phyloP scores from a whole-genome alignment of 2,329 filamentous ascomycete species.

The Fusarium transvaalense region DNA sequence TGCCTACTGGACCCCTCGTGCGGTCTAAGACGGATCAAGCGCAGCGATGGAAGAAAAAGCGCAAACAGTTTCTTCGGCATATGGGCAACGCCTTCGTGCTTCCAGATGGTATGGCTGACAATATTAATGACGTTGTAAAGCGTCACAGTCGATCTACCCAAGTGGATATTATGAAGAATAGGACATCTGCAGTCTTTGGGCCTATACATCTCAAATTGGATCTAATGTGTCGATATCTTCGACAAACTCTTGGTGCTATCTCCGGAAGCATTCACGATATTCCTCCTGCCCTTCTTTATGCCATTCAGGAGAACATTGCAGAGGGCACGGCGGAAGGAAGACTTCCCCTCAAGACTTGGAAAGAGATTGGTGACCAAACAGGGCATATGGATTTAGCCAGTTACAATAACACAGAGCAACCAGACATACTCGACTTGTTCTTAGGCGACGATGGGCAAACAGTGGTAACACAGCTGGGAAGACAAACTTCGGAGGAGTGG shows the following conservation, averaged over 20 bases:
- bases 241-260: constrained; percentile 31
- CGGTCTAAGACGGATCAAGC: constrained; percentile 46
- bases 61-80: constrained; percentile 48
- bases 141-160: constrained; percentile 7
- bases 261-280: constrained; percentile 42
- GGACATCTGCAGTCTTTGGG: constrained; percentile 12
- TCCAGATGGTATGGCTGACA: constrained; percentile 52
- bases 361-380: constrained; percentile 43
- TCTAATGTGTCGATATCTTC: constrained; percentile 40
- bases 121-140: constrained; percentile 41
- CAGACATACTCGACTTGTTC: constrained; percentile 49
- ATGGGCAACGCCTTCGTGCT: constrained; percentile 54
- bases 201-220: constrained; percentile 47
- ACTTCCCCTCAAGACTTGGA: constrained; percentile 53
- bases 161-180: not conserved
- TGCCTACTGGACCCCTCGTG: constrained; percentile 48
- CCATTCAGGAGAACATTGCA: constrained; percentile 47
- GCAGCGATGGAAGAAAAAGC: constrained; percentile 48
- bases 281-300: constrained; percentile 45
- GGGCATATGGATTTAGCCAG: constrained; percentile 4
- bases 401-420: constrained; percentile 45
- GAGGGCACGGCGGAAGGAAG: constrained; percentile 44
- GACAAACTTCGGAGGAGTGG: constrained; percentile 42
- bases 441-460: constrained; percentile 45
- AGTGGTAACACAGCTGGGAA: constrained; percentile 50